A percentile compares a stretch with the other conserved stretches of the same genome.
Evolutionary conservation across 257 asterid genomes (phyloP).

Genomic region (Marsdenia floribunda): DNA sequence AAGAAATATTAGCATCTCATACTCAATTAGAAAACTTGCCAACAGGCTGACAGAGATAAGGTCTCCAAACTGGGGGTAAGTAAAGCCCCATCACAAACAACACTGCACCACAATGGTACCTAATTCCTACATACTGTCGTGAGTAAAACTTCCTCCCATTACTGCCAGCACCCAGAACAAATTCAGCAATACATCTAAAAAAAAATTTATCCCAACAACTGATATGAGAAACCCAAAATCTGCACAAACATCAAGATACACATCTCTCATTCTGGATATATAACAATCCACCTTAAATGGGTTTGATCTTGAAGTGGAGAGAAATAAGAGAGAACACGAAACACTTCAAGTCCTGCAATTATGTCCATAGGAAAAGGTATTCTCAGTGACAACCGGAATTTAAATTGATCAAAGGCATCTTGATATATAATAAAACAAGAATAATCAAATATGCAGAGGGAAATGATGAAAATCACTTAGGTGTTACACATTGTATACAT

Average conservation of each 20-base stretch:
- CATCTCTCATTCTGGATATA: no score
- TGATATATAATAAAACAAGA: neutral
- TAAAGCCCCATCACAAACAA: no score
- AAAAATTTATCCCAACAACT: no score
- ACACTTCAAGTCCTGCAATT: conserved; percentile 83
- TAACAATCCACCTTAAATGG: conserved; percentile 16
- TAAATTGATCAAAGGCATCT: neutral
- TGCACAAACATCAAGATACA: no score
- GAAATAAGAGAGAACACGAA: conserved; percentile 84
- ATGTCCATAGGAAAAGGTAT: neutral
- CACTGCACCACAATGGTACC: neutral
- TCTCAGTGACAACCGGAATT: neutral
- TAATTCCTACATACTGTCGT: neutral
- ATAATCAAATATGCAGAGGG: neutral
- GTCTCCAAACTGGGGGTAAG: neutral
- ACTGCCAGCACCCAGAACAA: conserved; percentile 1
- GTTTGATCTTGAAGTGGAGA: conserved; percentile 86
- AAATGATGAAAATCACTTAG: no score
- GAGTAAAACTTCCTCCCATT: neutral
- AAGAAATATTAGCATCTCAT: neutral
- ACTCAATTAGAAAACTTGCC: neutral
- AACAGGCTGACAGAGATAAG: neutral
- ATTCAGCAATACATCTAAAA: no score
- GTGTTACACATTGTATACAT: no score
- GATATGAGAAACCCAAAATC: no score